Base-by-base conservation (phyloP, 164 flowering plant species). In the Vitis rupestris region DNA sequence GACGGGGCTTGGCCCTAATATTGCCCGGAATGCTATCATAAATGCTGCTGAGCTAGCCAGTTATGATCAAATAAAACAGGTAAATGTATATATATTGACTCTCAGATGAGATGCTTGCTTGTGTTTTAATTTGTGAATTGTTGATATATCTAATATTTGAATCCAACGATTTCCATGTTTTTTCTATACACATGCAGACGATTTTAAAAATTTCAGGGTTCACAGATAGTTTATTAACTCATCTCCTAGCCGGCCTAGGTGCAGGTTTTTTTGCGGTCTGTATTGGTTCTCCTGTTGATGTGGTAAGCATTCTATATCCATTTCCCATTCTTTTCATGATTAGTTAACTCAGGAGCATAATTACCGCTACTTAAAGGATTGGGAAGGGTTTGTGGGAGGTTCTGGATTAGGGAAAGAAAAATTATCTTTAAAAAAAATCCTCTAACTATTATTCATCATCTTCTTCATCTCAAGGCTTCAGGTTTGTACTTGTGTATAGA, bases 31-130 rank as follows among this genome's bases (percentile, higher is more conserved):
- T 86, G 97, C 99, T 67, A 86, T 89, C 57, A 85, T 95, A 69
- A 95, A 95, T 83, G 99, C 99, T 77, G 98, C 97, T 67, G 99
- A 95, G 69, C 78, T 95, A 61, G 99, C 97, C 53, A 95, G 98
- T 80, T 95, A 95, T 76, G 98, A 95, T 83, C 97, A 93, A 82
- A 86, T 95, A 70, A 95, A 95, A 75, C 79, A 91, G 94, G 99
- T 89, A 65, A 74, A 12, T 11, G 16, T 64, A 29, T 17, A 64
- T 30, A 61, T 37, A 37, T 37, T 37, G 56, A 71, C 70, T 49
- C 51, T 67, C 44, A 37, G 4, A 3, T 29, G 2, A 59, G 48
- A 44, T 31, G 48, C 48, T 50, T 58, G 37, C 14, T 67, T 61
- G 7, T 48, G 5, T 63, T 61, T 10, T 64, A 51, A 27, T 66